Evolutionary conservation across 2,329 filamentous ascomycete genomes (phyloP).

Genomic region (Nemania bipapillata): DNA sequence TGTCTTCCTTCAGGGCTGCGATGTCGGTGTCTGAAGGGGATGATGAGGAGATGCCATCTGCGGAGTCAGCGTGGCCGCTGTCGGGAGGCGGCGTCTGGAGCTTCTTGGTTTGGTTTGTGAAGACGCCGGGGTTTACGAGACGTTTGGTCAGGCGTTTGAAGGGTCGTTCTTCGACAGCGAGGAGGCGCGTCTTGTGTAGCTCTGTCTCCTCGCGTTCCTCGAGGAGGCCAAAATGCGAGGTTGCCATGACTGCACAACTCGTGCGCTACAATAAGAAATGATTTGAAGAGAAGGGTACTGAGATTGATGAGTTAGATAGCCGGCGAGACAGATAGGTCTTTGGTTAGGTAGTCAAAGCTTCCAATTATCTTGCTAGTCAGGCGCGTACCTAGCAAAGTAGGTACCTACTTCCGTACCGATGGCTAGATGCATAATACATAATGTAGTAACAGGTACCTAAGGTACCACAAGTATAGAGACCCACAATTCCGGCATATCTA

Average conservation of each 20-base stretch:
- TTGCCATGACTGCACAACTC: constrained; percentile 41
- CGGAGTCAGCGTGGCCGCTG: constrained; percentile 49
- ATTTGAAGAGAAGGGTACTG: not conserved
- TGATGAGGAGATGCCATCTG: constrained; percentile 47
- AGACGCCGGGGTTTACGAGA: constrained; percentile 74
- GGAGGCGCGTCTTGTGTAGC: constrained; percentile 85
- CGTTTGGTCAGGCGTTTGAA: constrained; percentile 90
- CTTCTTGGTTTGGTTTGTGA: constrained; percentile 65
- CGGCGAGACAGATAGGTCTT: not conserved
- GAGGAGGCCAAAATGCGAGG: constrained; percentile 61
- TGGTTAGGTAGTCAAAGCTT: not conserved
- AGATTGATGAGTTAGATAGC: constrained; percentile 6
- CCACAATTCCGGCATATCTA: too few species aligned
- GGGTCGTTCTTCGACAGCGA: constrained; percentile 90
- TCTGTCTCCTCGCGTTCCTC: constrained; percentile 82
- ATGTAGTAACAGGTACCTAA: too few species aligned
- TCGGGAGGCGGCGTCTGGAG: constrained; percentile 76
- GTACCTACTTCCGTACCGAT: too few species aligned
- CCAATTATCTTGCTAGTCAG: too few species aligned
- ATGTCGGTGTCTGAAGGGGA: constrained; percentile 62
- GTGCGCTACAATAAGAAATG: not conserved
- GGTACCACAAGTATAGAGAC: too few species aligned
- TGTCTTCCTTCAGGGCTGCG: constrained; percentile 77
- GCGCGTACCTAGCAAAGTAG: too few species aligned
- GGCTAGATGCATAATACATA: too few species aligned